phyloP scores from a whole-genome alignment of 371 early-diverging fungal genomes.

The Conidiobolus incongruus region DNA sequence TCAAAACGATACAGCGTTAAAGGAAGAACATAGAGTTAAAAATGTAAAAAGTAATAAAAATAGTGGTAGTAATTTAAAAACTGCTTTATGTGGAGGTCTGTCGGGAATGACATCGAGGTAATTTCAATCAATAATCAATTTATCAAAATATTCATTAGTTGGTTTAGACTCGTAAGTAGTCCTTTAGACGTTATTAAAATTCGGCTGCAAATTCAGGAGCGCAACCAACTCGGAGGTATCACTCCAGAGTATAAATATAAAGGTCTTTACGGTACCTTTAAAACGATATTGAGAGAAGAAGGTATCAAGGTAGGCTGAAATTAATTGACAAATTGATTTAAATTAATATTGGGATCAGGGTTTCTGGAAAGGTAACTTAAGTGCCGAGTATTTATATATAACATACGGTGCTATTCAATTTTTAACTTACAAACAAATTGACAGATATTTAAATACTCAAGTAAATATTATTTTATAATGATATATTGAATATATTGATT shows the following conservation, averaged over 20 bases:
- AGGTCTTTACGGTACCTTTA: slow-evolving; percentile 22
- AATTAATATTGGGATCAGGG: slow-evolving; percentile 20
- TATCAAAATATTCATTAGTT: neutral
- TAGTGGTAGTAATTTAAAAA: no score
- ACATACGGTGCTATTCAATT: slow-evolving; percentile 80
- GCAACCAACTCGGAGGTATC: neutral
- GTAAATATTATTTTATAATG: neutral
- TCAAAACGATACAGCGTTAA: no score
- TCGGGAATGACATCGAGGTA: neutral
- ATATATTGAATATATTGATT: neutral
- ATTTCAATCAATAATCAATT: neutral
- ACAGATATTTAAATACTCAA: slow-evolving; percentile 9
- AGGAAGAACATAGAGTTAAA: no score
- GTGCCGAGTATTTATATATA: slow-evolving; percentile 76
- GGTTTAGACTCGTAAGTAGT: slow-evolving; percentile 33
- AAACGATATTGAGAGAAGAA: slow-evolving; percentile 40
- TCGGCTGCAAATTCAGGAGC: slow-evolving; percentile 30
- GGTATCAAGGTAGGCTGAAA: slow-evolving; percentile 26
- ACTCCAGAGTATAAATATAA: slow-evolving; percentile 19
- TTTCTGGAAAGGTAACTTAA: slow-evolving; percentile 82
- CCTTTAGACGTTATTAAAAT: slow-evolving; percentile 89
- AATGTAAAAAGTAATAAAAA: no score
- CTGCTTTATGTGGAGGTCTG: neutral
- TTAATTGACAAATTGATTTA: neutral
- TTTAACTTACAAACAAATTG: slow-evolving; percentile 34